Percentiles rank a stretch among this genome's conserved stretches.
These are phyloP conservation scores for Boletellus sp. DNA, from an alignment of 1,284 basidiomycete species.

Conservation along the genomic window DNA sequence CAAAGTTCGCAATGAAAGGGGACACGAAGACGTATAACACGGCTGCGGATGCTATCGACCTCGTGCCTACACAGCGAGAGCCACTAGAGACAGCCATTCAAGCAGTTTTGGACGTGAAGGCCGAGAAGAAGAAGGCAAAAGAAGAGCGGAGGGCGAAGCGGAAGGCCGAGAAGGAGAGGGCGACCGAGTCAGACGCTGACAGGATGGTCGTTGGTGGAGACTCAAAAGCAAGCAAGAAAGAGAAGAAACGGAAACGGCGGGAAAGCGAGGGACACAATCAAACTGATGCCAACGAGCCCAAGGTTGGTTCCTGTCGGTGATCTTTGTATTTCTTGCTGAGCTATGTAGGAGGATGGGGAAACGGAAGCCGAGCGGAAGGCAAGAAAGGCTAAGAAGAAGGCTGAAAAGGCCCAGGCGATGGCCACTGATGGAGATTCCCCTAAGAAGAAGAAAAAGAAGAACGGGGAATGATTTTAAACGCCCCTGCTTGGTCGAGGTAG, in stretches of 20 bases:
- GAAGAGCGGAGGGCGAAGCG: slow-evolving; percentile 74
- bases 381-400: slow-evolving; percentile 68
- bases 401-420: slow-evolving; percentile 58
- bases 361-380: slow-evolving; percentile 74
- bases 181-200: slow-evolving; percentile 39
- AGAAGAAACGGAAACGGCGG: slow-evolving; percentile 71
- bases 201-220: slow-evolving; percentile 48
- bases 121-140: slow-evolving; percentile 73
- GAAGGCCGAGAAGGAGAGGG: slow-evolving; percentile 59
- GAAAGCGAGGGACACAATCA: slow-evolving; percentile 48
- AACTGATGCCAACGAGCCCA: slow-evolving; percentile 35
- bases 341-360: slow-evolving; percentile 43
- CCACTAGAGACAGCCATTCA: slow-evolving; percentile 63
- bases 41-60: slow-evolving; percentile 72
- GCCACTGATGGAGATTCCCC: slow-evolving; percentile 48
- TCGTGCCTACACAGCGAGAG: slow-evolving; percentile 81
- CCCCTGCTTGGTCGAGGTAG: not conserved
- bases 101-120: slow-evolving; percentile 72
- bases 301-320: slow-evolving; percentile 35
- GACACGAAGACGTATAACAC: slow-evolving; percentile 80
- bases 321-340: slow-evolving; percentile 7
- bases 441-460: slow-evolving; percentile 77
- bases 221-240: slow-evolving; percentile 50
- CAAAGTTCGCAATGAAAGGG: slow-evolving; percentile 75
- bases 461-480: slow-evolving; percentile 34